phyloP scores from a whole-genome alignment of 768 basidiomycete genomes.

The Galerina sulciceps region DNA sequence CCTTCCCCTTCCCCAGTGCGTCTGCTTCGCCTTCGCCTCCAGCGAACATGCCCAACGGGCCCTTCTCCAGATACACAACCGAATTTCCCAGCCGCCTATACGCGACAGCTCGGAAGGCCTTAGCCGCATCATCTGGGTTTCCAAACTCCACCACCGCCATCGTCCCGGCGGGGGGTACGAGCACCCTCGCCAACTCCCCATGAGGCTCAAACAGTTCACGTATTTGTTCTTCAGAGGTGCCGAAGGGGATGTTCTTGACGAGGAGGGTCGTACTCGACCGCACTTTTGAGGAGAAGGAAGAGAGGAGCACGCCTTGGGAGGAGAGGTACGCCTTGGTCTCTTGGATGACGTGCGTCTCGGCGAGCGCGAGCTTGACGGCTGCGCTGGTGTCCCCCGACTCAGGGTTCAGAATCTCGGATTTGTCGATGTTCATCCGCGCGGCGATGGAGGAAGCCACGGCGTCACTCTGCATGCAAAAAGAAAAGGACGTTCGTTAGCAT shows the following conservation, averaged over 20 bases:
- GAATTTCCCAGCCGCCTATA: constrained; percentile 90
- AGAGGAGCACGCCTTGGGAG: constrained; percentile 68
- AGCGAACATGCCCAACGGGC: constrained; percentile 82
- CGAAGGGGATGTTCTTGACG: constrained; percentile 97
- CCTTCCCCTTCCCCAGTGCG: too few relatives aligned
- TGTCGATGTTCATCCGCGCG: constrained; percentile 83
- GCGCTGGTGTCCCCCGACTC: constrained; percentile 74
- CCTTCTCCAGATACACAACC: constrained; percentile 92
- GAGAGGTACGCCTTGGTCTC: constrained; percentile 94
- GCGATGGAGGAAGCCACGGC: constrained; percentile 92
- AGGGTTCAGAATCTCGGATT: constrained; percentile 87
- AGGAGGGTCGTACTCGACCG: constrained; percentile 84
- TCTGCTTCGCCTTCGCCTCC: constrained; percentile 29
- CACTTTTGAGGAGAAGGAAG: constrained; percentile 54
- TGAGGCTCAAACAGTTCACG: constrained; percentile 78
- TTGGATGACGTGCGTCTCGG: constrained; percentile 94
- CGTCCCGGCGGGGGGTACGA: constrained; percentile 92
- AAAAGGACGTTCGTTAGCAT: background rate
- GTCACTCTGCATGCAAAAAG: constrained; percentile 68
- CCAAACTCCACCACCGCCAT: constrained; percentile 90
- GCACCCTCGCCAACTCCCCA: constrained; percentile 69
- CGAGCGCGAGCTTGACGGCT: constrained; percentile 93
- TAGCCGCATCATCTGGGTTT: constrained; percentile 68
- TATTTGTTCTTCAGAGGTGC: constrained; percentile 77
- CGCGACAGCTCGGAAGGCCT: constrained; percentile 81